These are phyloP conservation scores for Cyberlindnera maritima DNA, from an alignment of 805 yeast genomes.

Conservation along the genomic window DNA sequence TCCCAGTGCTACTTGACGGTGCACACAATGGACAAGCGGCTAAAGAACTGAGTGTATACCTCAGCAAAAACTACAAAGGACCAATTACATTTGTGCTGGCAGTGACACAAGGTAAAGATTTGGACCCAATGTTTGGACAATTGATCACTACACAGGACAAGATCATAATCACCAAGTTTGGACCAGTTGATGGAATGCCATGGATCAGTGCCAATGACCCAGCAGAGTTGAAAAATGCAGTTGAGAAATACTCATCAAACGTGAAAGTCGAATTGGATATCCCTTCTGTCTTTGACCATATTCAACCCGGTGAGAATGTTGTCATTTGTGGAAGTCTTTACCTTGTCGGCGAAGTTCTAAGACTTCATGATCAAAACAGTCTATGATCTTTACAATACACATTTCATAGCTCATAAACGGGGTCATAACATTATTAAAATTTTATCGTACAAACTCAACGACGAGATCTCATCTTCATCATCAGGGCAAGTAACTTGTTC, in stretches of 20 bases:
- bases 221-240: constrained; percentile 22
- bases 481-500: constrained; percentile 8
- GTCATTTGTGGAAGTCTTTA: constrained; percentile 74
- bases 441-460: not conserved
- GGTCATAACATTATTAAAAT: constrained; percentile 1
- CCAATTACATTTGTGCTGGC: constrained; percentile 59
- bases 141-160: constrained; percentile 50
- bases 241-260: constrained; percentile 28
- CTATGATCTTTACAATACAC: not conserved
- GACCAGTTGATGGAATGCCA: constrained; percentile 85
- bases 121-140: constrained; percentile 47
- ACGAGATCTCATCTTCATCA: constrained; percentile 16
- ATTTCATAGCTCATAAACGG: not conserved
- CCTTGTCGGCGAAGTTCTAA: constrained; percentile 55
- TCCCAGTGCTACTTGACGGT: constrained; percentile 69
- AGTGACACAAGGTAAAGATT: constrained; percentile 69
- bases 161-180: constrained; percentile 62
- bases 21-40: constrained; percentile 93
- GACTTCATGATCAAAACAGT: constrained; percentile 31
- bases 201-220: constrained; percentile 65
- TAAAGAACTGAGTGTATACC: constrained; percentile 44
- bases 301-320: constrained; percentile 25
- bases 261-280: constrained; percentile 28
- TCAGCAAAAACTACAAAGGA: constrained; percentile 44
- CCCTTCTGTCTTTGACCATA: constrained; percentile 26